Base-by-base conservation (phyloP, 2,329 filamentous ascomycete species). In the Trichoderma sp. region DNA sequence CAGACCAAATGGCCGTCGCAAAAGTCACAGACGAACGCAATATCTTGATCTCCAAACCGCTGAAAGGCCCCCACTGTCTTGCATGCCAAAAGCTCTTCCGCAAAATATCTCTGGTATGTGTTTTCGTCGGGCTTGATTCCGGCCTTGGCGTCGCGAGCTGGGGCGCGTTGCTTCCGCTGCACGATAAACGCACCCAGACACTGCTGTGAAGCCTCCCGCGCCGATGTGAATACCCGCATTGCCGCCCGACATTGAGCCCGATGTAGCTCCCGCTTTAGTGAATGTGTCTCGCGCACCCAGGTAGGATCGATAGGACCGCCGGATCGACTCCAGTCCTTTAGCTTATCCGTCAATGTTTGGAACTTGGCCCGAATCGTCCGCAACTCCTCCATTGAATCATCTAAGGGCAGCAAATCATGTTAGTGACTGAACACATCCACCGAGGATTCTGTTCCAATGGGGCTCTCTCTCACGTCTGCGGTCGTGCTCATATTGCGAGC, bases 1-100 rank as follows among this genome's bases (percentile, higher is more conserved):
- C 86, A 88, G 25, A 88, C 77, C 27, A 88, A 77, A 72, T 86
- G 85, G 2, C 86, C 86, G 73, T 88, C 86, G 77, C 86, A 88
- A 73, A 84, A 88, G 76, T 89, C 85, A 77, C 86, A 89, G 8
- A 87, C 79, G 72, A 88, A 88, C 8, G 83, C 85, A 57, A 87
- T 80, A 69, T 87, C 85, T 45, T 76, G 74, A 35, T 86, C 83
- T 50, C 82, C 84, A 63, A 87, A 83, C 15, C 85, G 81, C 76
- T 87, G 83, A 69, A 88, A 88, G 32, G 80, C 78, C n/a, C 86
- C 86, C 2, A 85, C 79, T 4, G 75, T 74, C 71, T 85, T 85
- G 76, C 86, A 88, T 27, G 80, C 77, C 34, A 78, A 78, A 5
- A 87, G 77, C 74, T 85, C 85, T 68, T 86, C 83, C 17, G 83